A percentile compares a stretch with the other conserved stretches of the same genome.
These are phyloP conservation scores for Aeminium ludgeri DNA, from an alignment of 495 filamentous ascomycete genomes.

Conservation along the genomic window DNA sequence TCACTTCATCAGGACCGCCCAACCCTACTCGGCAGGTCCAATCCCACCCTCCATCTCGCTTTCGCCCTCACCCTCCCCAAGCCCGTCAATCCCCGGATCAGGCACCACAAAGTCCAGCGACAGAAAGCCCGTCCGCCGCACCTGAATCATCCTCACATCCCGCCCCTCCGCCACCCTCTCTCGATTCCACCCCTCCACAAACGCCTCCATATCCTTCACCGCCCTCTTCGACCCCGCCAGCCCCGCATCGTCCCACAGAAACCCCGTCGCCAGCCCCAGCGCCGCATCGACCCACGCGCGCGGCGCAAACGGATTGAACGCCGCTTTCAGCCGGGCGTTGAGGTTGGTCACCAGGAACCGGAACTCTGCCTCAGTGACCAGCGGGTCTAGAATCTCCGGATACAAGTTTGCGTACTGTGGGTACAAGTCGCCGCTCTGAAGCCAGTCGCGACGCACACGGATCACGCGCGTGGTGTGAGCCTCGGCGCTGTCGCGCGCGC, in stretches of 20 bases:
- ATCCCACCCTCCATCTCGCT: conserved; percentile 1
- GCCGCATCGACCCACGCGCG: conserved; percentile 10
- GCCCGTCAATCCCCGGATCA: conserved; percentile 18
- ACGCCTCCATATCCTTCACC: conserved; percentile 8
- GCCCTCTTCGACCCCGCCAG: conserved; percentile 21
- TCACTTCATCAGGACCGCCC: not conserved
- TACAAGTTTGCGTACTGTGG: conserved; percentile 89
- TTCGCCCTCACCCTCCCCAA: not conserved
- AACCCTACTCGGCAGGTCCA: conserved; percentile 2
- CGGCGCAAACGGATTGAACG: conserved; percentile 11
- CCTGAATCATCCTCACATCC: conserved; percentile 13
- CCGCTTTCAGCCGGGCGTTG: conserved; percentile 10
- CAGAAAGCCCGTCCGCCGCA: conserved; percentile 15
- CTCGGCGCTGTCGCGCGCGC: conserved; percentile 57
- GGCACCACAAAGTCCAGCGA: conserved; percentile 17
- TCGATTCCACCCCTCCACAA: conserved; percentile 13
- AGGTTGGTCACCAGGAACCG: conserved; percentile 11
- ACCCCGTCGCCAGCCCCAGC: conserved; percentile 45
- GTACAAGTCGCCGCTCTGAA: conserved; percentile 75
- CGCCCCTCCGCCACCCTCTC: conserved; percentile 5
- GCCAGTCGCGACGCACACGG: conserved; percentile 78
- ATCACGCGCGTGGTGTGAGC: conserved; percentile 72
- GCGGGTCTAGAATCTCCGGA: conserved; percentile 81
- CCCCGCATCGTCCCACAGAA: conserved; percentile 85
- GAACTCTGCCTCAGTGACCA: conserved; percentile 49